Percentiles rank a stretch among this genome's conserved stretches.
Conservation (phyloP, 202 grass and related monocot genomes). For the Panicum virgatum region DNA sequence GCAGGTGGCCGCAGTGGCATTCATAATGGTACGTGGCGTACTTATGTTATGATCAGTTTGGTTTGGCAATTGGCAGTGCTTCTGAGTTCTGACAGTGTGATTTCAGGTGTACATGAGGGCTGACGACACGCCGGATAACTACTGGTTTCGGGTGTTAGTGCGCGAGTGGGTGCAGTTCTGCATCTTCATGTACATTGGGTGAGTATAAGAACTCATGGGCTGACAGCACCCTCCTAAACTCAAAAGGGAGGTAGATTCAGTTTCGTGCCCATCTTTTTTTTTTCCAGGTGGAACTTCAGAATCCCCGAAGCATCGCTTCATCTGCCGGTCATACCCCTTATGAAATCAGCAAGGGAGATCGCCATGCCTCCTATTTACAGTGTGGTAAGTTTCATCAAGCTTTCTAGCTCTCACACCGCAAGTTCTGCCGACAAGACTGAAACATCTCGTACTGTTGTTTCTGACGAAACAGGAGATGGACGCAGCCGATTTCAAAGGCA, state of each 20-base stretch:
- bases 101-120: constrained; percentile 89
- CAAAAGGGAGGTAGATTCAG: neutral
- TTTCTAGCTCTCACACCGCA: neutral
- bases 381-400: constrained; percentile 57
- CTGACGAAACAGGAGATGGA: constrained; percentile 70
- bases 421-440: neutral
- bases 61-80: neutral
- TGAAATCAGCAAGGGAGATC: constrained; percentile 69
- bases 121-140: constrained; percentile 81
- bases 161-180: constrained; percentile 97
- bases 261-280: neutral
- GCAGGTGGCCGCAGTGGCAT: constrained; percentile 83
- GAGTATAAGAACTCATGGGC: constrained; percentile 14
- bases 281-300: constrained; percentile 93
- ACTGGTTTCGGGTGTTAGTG: constrained; percentile 89
- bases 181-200: constrained; percentile 96
- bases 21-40: constrained; percentile 70
- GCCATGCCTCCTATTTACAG: constrained; percentile 86
- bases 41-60: neutral
- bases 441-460: neutral
- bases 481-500: constrained; percentile 72
- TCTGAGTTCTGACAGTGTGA: constrained; percentile 22
- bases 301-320: constrained; percentile 81
- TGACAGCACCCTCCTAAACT: neutral
- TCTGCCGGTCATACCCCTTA: constrained; percentile 64